Conservation (phyloP, 768 basidiomycete genomes). For the Tricholoma flavovirens region DNA sequence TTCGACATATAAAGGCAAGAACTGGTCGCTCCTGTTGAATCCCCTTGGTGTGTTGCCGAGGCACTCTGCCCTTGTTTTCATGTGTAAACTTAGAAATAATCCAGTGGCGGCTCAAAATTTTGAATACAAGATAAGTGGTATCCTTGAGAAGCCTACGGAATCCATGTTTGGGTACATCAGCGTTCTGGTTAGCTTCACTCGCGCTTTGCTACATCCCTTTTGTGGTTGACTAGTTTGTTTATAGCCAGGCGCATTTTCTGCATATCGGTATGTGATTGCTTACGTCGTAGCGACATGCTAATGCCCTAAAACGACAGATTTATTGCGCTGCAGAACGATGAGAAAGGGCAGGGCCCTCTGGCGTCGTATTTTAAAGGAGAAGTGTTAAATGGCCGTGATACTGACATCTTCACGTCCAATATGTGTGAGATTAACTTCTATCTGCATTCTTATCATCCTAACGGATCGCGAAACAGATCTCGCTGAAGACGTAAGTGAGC, state of each 20-base stretch:
- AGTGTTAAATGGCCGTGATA: conserved; percentile 72
- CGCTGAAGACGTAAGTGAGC: conserved; percentile 82
- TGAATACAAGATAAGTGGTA: conserved; percentile 89
- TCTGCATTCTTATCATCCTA: conserved; percentile 5
- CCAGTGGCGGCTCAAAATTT: conserved; percentile 92
- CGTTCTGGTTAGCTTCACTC: conserved; percentile 57
- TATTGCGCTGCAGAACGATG: conserved; percentile 85
- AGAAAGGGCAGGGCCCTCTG: conserved; percentile 75
- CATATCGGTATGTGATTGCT: conserved; percentile 51
- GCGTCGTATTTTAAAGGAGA: conserved; percentile 99
- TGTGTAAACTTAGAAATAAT: neutral
- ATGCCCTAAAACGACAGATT: conserved; percentile 37
- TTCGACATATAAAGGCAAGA: conserved; percentile 85
- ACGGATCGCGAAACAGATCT: conserved; percentile 47
- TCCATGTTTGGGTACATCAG: conserved; percentile 94
- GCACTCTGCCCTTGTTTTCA: neutral
- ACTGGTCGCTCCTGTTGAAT: conserved; percentile 77
- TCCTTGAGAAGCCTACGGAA: conserved; percentile 86
- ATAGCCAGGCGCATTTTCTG: conserved; percentile 91
- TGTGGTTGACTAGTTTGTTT: neutral
- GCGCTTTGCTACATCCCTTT: neutral
- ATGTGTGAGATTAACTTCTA: conserved; percentile 62
- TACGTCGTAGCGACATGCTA: conserved; percentile 1
- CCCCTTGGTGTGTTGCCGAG: conserved; percentile 57
- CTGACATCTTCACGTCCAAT: conserved; percentile 92